A percentile compares a stretch with the other conserved stretches of the same genome.
phyloP scores from a whole-genome alignment of 2,329 filamentous ascomycete genomes.

The Penicillium sp. region DNA sequence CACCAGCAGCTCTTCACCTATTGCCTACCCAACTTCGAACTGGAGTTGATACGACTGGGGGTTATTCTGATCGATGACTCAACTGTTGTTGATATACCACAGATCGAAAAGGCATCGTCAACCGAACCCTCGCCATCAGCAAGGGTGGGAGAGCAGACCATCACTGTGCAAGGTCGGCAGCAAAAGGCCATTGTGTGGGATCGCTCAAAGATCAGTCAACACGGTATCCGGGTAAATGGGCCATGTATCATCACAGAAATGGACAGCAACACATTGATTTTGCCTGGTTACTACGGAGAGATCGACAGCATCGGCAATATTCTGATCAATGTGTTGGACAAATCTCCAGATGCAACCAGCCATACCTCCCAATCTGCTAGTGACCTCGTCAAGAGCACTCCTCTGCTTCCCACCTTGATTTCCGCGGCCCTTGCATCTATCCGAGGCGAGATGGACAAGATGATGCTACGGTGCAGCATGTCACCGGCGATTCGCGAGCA shows the following conservation, averaged over 20 bases:
- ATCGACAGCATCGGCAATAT: slow-evolving; percentile 54
- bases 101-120: slow-evolving; percentile 30
- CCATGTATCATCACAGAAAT: slow-evolving; percentile 54
- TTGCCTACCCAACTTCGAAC: slow-evolving; percentile 45
- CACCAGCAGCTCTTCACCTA: slow-evolving; percentile 52
- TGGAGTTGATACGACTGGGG: slow-evolving; percentile 53
- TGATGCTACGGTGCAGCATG: slow-evolving; percentile 55
- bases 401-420: slow-evolving; percentile 49
- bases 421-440: slow-evolving; percentile 49
- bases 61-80: slow-evolving; percentile 49
- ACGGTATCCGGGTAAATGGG: slow-evolving; percentile 44
- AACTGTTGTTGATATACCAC: slow-evolving; percentile 42
- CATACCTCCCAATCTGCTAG: slow-evolving; percentile 42
- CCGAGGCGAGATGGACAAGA: slow-evolving; percentile 53
- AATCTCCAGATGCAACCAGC: slow-evolving; percentile 27
- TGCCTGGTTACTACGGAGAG: slow-evolving; percentile 50
- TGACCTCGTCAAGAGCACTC: slow-evolving; percentile 41
- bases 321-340: slow-evolving; percentile 46
- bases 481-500: slow-evolving; percentile 54
- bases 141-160: slow-evolving; percentile 41
- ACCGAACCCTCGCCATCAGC: slow-evolving; percentile 38
- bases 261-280: slow-evolving; percentile 55
- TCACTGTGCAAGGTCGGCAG: slow-evolving; percentile 44
- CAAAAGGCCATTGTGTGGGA: slow-evolving; percentile 50
- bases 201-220: slow-evolving; percentile 42